Conservation (phyloP, 2,329 filamentous ascomycete species). For the Microsporum canis region DNA sequence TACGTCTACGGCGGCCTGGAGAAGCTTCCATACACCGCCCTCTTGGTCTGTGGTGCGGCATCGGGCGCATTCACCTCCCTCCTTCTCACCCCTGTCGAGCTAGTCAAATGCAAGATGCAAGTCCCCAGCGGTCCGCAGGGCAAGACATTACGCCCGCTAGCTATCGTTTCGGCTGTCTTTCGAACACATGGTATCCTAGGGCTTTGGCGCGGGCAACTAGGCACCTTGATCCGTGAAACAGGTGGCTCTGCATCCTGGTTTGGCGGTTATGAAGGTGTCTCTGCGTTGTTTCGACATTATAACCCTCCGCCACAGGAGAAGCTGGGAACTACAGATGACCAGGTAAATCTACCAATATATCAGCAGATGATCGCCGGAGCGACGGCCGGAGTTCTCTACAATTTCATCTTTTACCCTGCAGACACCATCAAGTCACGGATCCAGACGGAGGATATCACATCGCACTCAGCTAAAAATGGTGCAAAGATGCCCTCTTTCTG, state of each 20-base stretch:
- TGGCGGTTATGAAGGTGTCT: constrained; percentile 72
- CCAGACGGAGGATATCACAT: constrained; percentile 65
- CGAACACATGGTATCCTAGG: constrained; percentile 69
- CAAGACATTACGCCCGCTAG: constrained; percentile 50
- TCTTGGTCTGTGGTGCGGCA: constrained; percentile 71
- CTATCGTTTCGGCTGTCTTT: constrained; percentile 68
- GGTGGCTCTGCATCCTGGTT: constrained; percentile 95
- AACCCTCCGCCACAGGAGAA: constrained; percentile 30
- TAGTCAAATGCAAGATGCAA: constrained; percentile 98
- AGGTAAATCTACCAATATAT: constrained; percentile 59
- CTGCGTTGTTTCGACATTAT: constrained; percentile 54
- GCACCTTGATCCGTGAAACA: constrained; percentile 85
- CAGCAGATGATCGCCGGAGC: constrained; percentile 84
- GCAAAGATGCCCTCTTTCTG: constrained; percentile 55
- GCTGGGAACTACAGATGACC: constrained; percentile 16
- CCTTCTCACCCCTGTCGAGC: constrained; percentile 85
- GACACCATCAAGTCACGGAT: constrained; percentile 96
- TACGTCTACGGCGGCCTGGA: constrained; percentile 44
- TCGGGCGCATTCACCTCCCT: constrained; percentile 83
- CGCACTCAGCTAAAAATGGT: constrained; percentile 24
- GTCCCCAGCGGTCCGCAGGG: constrained; percentile 47
- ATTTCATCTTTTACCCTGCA: constrained; percentile 93
- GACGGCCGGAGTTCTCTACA: constrained; percentile 82
- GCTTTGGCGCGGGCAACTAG: constrained; percentile 92
- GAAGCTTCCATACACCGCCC: constrained; percentile 59